Evolutionary conservation across 139 green algal genomes (phyloP).

Genomic region (Coelastrella sp.): DNA sequence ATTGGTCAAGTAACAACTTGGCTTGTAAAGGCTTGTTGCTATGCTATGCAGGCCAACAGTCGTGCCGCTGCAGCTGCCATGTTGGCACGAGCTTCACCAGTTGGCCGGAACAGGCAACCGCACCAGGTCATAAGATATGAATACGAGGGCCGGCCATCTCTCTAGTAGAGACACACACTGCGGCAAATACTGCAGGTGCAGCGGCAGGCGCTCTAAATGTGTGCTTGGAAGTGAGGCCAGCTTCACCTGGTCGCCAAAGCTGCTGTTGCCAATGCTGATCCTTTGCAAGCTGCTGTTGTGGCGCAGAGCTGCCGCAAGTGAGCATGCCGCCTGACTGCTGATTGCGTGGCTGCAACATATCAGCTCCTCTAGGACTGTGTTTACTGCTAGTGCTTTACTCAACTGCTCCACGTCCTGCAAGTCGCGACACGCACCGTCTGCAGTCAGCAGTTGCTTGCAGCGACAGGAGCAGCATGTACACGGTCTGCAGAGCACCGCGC

Average conservation of each 20-base stretch:
- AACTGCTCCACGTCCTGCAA: constrained; percentile 24
- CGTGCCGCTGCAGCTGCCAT: too few relatives aligned
- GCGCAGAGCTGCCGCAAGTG: constrained; percentile 43
- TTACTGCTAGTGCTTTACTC: constrained; percentile 29
- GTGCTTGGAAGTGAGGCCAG: not conserved
- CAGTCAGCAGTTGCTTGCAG: not conserved
- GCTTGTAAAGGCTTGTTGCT: too few relatives aligned
- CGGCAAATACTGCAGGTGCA: not conserved
- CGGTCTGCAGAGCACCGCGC: not conserved
- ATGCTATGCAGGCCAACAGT: too few relatives aligned
- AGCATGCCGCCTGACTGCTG: constrained; percentile 14
- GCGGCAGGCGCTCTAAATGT: too few relatives aligned
- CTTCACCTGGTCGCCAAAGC: constrained; percentile 50
- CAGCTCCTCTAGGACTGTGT: constrained; percentile 58
- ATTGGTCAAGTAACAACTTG: too few relatives aligned
- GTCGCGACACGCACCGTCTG: not conserved
- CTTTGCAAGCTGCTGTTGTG: constrained; percentile 37
- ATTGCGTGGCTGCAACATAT: constrained; percentile 53
- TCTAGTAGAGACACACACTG: not conserved
- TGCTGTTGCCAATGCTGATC: constrained; percentile 58
- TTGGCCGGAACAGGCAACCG: too few relatives aligned
- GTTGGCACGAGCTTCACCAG: too few relatives aligned
- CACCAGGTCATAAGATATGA: too few relatives aligned
- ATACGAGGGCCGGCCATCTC: too few relatives aligned
- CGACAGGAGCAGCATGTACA: constrained; percentile 4